Percentiles rank a stretch among this genome's conserved stretches.
Conservation (phyloP, 169 alveolate genomes). For the Perkinsus marinus region DNA sequence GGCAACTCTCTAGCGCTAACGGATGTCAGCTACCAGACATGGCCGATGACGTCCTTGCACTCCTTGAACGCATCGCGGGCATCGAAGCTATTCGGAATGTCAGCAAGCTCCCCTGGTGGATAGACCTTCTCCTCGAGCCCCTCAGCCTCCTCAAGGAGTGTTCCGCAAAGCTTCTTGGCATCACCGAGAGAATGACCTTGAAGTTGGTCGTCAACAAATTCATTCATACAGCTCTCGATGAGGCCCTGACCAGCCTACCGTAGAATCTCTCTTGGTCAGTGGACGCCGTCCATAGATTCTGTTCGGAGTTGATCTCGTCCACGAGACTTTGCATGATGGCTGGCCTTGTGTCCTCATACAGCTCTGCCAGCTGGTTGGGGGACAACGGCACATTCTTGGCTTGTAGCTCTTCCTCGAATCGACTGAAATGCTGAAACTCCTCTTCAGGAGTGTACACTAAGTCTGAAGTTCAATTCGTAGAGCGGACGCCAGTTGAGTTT, state of each 20-base stretch:
- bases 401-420: background rate
- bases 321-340: background rate
- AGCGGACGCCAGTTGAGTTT: background rate
- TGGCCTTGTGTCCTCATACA: background rate
- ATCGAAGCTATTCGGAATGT: background rate
- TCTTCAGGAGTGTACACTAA: background rate
- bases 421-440: background rate
- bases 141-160: background rate
- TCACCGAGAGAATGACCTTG: background rate
- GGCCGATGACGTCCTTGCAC: background rate
- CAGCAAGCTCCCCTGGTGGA: background rate
- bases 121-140: background rate
- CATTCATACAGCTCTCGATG: too few species aligned
- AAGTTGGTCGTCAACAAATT: background rate
- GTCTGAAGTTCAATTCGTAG: background rate
- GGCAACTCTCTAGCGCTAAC: background rate
- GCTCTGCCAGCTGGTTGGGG: background rate
- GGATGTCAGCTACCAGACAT: background rate
- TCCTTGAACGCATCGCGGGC: background rate
- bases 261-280: background rate
- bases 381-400: background rate
- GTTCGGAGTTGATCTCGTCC: background rate
- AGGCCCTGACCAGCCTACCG: too few species aligned
- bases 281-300: background rate
- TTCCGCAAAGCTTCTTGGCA: background rate